Conservation (phyloP, 148 eudicot genomes). For the Silene latifolia region DNA sequence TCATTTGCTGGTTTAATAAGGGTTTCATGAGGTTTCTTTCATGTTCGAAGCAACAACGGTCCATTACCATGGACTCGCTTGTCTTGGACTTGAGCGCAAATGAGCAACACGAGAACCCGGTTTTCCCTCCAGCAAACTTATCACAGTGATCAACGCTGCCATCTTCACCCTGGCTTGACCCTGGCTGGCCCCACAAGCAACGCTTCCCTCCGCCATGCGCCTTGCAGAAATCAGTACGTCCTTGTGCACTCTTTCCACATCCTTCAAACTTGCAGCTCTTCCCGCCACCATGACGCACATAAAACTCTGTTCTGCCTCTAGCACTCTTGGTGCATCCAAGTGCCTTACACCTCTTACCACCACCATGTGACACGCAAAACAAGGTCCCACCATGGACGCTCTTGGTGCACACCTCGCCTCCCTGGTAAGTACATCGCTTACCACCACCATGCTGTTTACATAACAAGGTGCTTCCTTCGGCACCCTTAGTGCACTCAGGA, state of each 20-base stretch:
- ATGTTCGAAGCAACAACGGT: no score
- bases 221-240: no score
- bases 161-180: no score
- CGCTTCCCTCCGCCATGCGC: constrained; percentile 48
- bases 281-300: no score
- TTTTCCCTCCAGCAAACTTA: constrained; percentile 80
- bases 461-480: not conserved
- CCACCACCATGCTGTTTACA: not conserved
- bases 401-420: not conserved
- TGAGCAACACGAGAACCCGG: constrained; percentile 94
- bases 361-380: not conserved
- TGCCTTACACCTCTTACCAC: not conserved
- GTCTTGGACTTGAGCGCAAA: constrained; percentile 49
- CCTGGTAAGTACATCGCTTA: not conserved
- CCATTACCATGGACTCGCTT: not conserved
- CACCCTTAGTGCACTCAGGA: not conserved
- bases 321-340: no score
- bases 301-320: no score
- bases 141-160: constrained; percentile 32
- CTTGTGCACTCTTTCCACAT: no score
- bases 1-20: no score
- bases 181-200: constrained; percentile 66
- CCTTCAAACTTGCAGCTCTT: no score
- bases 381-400: not conserved
- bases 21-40: no score